phyloP scores from a whole-genome alignment of 495 filamentous ascomycete genomes.

The Jackrogersella minutella region DNA sequence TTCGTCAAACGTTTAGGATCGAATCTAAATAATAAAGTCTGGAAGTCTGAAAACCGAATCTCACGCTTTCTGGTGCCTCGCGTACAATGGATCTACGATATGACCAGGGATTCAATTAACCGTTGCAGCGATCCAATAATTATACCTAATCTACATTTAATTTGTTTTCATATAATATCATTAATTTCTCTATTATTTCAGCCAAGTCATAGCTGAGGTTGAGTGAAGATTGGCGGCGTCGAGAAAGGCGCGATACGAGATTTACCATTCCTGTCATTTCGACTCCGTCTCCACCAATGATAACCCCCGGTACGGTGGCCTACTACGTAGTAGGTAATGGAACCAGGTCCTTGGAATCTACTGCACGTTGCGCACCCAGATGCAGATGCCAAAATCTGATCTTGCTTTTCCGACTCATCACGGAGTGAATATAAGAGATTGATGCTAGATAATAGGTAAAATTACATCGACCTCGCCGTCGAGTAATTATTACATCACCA shows the following conservation, averaged over 20 bases:
- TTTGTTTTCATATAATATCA: neutral
- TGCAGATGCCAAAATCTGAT: neutral
- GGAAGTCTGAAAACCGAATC: neutral
- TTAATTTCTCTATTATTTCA: neutral
- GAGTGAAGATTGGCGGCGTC: slow-evolving; percentile 21
- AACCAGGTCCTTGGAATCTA: slow-evolving; percentile 22
- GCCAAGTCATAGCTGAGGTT: slow-evolving; percentile 10
- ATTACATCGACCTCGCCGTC: neutral
- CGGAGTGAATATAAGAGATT: neutral
- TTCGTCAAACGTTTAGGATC: slow-evolving; percentile 13
- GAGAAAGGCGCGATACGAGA: slow-evolving; percentile 35
- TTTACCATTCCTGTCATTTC: slow-evolving; percentile 40
- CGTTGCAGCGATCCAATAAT: slow-evolving; percentile 10
- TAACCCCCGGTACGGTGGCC: slow-evolving; percentile 17
- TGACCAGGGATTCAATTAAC: slow-evolving; percentile 3
- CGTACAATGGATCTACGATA: neutral
- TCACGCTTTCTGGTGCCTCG: neutral
- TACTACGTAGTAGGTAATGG: too few species aligned
- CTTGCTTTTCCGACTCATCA: neutral
- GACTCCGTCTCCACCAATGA: slow-evolving; percentile 19
- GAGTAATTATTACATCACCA: neutral
- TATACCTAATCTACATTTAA: too few species aligned
- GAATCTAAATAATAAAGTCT: neutral
- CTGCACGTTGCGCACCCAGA: neutral
- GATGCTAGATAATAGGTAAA: neutral